Base-by-base conservation (phyloP, 129 eudicot genomes). In the Lactuca sativa region DNA sequence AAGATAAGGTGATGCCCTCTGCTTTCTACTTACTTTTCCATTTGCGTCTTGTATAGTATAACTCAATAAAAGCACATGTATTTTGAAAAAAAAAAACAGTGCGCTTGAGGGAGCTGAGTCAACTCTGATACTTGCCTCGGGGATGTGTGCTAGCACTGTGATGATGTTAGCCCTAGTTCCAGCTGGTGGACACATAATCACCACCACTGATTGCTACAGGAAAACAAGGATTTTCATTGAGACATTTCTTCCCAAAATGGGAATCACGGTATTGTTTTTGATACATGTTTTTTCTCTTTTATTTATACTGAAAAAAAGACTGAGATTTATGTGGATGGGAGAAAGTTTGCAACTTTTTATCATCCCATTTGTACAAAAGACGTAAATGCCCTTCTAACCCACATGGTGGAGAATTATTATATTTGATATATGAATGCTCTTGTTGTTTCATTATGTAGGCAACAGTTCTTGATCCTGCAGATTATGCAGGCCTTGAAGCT, bases 91-190 rank as follows among this genome's bases (percentile, higher is more conserved):
- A 64, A 25, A 75, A 32, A 67, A 72, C 84, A 92, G 98, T 86
- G 92, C 95, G 34, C 98, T 92, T 52, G 98, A 92, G 82, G 96
- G 95, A 58, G 95, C 98, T 48, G 98, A 92, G 75, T 89, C 98
- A 60, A 92, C 98, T 12, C 14, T 92, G 51, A 13, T 92, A 51
- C 33, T 89, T 79, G 96, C 98, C 34, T 92, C 98, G 56, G 98
- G 98, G 65, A 92, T 92, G 98, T 86, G 92, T 80, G 96, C 90
- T 16, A 89, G 88, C 76, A 92, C 87, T 49, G 88, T 85, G 67
- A 68, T 89, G 95, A 74, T 92, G 82, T 15, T 89, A 82, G 95
- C 98, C 0, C 72, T 92, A 51, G 82, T 92, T 59, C 98, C 98
- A 62, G 92, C 95, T 71, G 98, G 96, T 14, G 96, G 98, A 56